Conservation (phyloP, 768 basidiomycete species). For the Gymnopilus junonius region DNA sequence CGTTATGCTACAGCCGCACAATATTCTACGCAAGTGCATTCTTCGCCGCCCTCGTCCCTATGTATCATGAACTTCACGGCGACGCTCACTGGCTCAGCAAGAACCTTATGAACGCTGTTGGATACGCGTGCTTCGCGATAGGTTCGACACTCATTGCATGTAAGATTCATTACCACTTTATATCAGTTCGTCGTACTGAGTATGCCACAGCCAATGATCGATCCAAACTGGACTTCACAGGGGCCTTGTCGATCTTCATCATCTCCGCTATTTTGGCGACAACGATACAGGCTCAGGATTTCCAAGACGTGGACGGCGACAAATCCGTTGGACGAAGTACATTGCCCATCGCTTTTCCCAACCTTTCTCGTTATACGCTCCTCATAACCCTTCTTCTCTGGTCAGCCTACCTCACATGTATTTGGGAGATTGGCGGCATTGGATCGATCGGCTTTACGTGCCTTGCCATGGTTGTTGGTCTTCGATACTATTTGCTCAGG, state of each 20-base stretch:
- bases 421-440: slow-evolving; percentile 39
- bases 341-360: slow-evolving; percentile 48
- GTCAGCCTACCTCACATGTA: slow-evolving; percentile 34
- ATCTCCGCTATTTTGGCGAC: slow-evolving; percentile 45
- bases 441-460: slow-evolving; percentile 30
- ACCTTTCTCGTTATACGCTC: slow-evolving; percentile 31
- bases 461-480: slow-evolving; percentile 33
- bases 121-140: slow-evolving; percentile 40
- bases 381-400: slow-evolving; percentile 39
- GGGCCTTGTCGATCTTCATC: slow-evolving; percentile 34
- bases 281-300: slow-evolving; percentile 54
- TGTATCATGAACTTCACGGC: slow-evolving; percentile 43
- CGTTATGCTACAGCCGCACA: slow-evolving; percentile 33
- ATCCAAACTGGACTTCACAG: slow-evolving; percentile 29
- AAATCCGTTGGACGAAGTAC: slow-evolving; percentile 41
- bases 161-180: slow-evolving; percentile 16
- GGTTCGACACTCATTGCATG: slow-evolving; percentile 43
- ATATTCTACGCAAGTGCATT: slow-evolving; percentile 36
- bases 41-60: slow-evolving; percentile 33
- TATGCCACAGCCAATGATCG: slow-evolving; percentile 24
- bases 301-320: slow-evolving; percentile 49
- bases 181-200: slow-evolving; percentile 1
- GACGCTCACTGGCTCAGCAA: slow-evolving; percentile 42
- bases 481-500: slow-evolving; percentile 23
- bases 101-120: slow-evolving; percentile 42